phyloP scores from a whole-genome alignment of 805 yeast species.

The Suhomyces prunicola region DNA sequence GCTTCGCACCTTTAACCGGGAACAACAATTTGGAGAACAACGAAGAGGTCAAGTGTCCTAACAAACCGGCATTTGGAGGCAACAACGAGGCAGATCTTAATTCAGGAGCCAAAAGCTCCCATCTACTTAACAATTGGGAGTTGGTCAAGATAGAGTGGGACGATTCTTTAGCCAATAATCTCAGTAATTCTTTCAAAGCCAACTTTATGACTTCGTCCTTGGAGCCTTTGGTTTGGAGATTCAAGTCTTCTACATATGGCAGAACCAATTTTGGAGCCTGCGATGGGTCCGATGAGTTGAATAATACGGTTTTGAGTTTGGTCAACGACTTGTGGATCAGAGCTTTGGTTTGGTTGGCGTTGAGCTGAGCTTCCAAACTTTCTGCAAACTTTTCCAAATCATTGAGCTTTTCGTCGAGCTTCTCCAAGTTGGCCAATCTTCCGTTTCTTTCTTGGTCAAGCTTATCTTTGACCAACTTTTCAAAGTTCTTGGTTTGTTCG shows the following conservation, averaged over 20 bases:
- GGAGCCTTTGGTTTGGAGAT: slow-evolving; percentile 16
- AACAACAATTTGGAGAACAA: slow-evolving; percentile 73
- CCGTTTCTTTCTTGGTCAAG: slow-evolving; percentile 64
- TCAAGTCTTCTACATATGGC: slow-evolving; percentile 40
- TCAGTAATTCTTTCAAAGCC: slow-evolving; percentile 33
- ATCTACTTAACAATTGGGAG: slow-evolving; percentile 74
- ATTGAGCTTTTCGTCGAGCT: slow-evolving; percentile 52
- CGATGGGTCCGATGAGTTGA: slow-evolving; percentile 13
- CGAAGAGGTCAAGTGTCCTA: slow-evolving; percentile 84
- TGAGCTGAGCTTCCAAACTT: slow-evolving; percentile 37
- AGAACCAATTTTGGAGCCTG: slow-evolving; percentile 25
- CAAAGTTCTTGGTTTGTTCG: slow-evolving; percentile 66
- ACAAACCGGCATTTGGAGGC: slow-evolving; percentile 93
- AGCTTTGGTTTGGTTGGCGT: slow-evolving; percentile 32
- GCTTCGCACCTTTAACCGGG: slow-evolving; percentile 70
- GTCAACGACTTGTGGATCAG: slow-evolving; percentile 29
- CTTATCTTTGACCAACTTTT: slow-evolving; percentile 51
- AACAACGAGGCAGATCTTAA: slow-evolving; percentile 83
- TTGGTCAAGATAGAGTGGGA: slow-evolving; percentile 62
- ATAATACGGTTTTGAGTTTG: slow-evolving; percentile 32
- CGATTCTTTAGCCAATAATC: slow-evolving; percentile 35
- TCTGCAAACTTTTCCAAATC: slow-evolving; percentile 55
- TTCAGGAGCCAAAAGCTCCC: slow-evolving; percentile 79
- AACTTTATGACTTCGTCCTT: slow-evolving; percentile 34
- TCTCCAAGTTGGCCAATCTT: slow-evolving; percentile 65